These are phyloP conservation scores for Leishmania guyanensis DNA, from an alignment of 208 protist genomes.

Conservation along the genomic window DNA sequence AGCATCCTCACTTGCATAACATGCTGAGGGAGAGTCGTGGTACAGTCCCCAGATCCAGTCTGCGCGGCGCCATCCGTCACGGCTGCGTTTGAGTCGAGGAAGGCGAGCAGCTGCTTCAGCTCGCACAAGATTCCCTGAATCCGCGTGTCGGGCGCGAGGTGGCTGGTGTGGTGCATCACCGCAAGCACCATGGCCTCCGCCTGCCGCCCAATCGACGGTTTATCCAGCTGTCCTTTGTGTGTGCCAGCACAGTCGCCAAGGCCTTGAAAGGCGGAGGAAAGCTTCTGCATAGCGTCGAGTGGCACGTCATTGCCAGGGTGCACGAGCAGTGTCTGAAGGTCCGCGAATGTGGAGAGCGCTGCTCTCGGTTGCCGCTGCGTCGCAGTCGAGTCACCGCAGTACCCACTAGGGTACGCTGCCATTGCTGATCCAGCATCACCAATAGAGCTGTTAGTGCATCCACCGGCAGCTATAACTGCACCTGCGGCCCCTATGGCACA, in stretches of 20 bases:
- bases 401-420: not conserved
- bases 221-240: conserved; percentile 8
- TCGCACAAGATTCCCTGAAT: conserved; percentile 39
- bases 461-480: not conserved
- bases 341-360: not conserved
- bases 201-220: conserved; percentile 4
- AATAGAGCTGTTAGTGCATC: not conserved
- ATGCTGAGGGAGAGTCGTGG: conserved; percentile 31
- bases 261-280: conserved; percentile 20
- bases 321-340: not conserved
- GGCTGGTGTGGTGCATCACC: conserved; percentile 10
- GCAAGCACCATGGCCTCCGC: conserved; percentile 25
- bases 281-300: conserved; percentile 25
- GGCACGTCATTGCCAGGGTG: not conserved
- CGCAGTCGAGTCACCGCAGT: not conserved
- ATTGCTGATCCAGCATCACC: not conserved
- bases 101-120: conserved; percentile 24
- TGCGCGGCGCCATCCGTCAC: conserved; percentile 31
- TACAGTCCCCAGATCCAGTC: conserved; percentile 25
- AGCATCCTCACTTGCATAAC: conserved; percentile 48
- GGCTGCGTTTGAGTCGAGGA: conserved; percentile 30
- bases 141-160: conserved; percentile 15
- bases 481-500: not conserved
- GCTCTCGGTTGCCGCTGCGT: not conserved
- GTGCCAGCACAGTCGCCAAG: conserved; percentile 8